Conservation (phyloP, 768 basidiomycete genomes). For the Pulveroboletus sp. region DNA sequence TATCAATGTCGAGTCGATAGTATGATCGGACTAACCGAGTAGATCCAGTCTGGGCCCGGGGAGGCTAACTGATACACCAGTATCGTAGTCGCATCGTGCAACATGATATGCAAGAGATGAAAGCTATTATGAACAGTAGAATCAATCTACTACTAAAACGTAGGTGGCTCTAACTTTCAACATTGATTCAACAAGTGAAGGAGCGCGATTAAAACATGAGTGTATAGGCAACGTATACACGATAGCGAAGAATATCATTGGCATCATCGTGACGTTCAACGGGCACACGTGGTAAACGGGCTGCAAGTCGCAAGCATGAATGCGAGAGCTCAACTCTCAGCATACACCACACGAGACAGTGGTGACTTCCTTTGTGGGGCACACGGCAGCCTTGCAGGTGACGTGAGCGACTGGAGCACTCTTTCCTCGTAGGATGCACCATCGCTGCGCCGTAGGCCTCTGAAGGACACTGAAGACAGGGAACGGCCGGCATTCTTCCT, state of each 20-base stretch:
- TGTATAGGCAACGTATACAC: background rate
- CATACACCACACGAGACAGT: conserved; percentile 19
- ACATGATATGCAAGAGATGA: background rate
- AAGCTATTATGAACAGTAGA: conserved; percentile 21
- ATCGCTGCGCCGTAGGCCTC: background rate
- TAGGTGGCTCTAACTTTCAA: background rate
- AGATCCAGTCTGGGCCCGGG: background rate
- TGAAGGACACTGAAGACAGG: conserved; percentile 1
- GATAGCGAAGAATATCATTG: background rate
- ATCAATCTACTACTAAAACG: conserved; percentile 27
- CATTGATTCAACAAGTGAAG: conserved; percentile 13
- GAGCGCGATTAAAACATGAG: conserved; percentile 7
- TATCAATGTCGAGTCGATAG: too few species aligned
- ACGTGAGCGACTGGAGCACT: background rate
- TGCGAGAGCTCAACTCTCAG: conserved; percentile 20
- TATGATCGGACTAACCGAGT: background rate
- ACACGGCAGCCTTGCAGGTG: conserved; percentile 11
- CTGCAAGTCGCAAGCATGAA: background rate
- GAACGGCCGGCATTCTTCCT: conserved; percentile 14
- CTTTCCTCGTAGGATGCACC: conserved; percentile 5
- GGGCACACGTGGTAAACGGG: background rate
- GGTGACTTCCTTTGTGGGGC: conserved; percentile 24
- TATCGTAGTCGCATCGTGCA: conserved; percentile 17
- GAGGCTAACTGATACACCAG: conserved; percentile 28
- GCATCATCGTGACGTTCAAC: background rate